Evolutionary conservation across 108 stramenopile genomes (phyloP).

Genomic region (Chaetoceros tenuissimus): DNA sequence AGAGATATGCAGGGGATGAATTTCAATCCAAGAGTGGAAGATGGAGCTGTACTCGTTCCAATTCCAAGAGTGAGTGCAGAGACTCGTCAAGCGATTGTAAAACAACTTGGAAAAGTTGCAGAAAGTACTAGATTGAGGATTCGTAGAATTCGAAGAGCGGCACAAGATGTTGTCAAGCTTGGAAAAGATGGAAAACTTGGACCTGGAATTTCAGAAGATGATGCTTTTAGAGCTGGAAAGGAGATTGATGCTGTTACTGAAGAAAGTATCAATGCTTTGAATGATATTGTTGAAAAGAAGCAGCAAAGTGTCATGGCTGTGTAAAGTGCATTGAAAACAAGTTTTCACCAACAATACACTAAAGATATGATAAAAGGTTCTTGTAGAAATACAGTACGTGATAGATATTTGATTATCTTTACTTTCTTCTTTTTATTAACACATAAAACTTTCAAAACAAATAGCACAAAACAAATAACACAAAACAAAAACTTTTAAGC

Average conservation of each 20-base stretch:
- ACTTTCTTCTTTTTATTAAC: too few relatives aligned
- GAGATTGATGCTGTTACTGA: conserved; percentile 73
- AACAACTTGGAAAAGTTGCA: conserved; percentile 51
- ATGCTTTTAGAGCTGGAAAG: conserved; percentile 72
- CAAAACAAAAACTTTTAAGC: too few relatives aligned
- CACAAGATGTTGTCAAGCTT: conserved; percentile 66
- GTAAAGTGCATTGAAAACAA: too few relatives aligned
- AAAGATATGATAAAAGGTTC: background rate
- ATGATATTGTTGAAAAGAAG: conserved; percentile 62
- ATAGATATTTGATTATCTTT: too few relatives aligned
- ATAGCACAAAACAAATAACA: too few relatives aligned
- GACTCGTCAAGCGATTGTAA: conserved; percentile 62
- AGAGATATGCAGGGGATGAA: conserved; percentile 50
- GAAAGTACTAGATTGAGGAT: conserved; percentile 57
- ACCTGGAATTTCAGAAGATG: conserved; percentile 75
- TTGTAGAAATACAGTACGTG: too few relatives aligned
- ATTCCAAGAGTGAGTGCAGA: conserved; percentile 67
- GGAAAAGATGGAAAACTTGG: conserved; percentile 72
- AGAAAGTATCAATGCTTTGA: conserved; percentile 41
- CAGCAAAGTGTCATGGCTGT: conserved; percentile 69
- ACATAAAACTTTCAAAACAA: too few relatives aligned
- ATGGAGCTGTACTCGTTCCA: conserved; percentile 64
- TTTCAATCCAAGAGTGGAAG: conserved; percentile 74
- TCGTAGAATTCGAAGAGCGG: conserved; percentile 62
- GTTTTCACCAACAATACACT: too few relatives aligned